Percentiles rank a stretch among this genome's conserved stretches.
Evolutionary conservation across 1,139 yeast genomes (phyloP).

Genomic region (Kodamaea sp.): DNA sequence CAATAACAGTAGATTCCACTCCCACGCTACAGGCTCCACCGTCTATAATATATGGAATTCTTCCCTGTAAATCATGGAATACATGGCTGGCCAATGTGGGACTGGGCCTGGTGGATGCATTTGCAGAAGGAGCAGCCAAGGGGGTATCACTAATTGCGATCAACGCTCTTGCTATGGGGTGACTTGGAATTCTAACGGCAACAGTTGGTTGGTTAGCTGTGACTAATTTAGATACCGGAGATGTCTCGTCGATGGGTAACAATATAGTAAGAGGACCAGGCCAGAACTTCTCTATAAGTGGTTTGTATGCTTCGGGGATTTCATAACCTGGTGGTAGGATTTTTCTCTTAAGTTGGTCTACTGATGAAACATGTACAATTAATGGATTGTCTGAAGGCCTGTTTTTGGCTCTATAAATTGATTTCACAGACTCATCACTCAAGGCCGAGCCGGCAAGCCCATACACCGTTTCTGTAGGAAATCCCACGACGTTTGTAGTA

Average conservation of each 20-base stretch:
- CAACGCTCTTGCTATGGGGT: conserved; percentile 88
- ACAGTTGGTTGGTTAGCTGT: conserved; percentile 88
- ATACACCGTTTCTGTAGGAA: conserved; percentile 96
- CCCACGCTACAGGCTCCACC: conserved; percentile 94
- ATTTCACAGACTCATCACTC: conserved; percentile 67
- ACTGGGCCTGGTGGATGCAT: conserved; percentile 92
- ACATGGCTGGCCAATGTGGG: conserved; percentile 91
- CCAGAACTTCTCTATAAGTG: conserved; percentile 73
- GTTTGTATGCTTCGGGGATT: conserved; percentile 67
- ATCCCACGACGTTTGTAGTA: conserved; percentile 71
- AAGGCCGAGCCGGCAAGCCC: conserved; percentile 92
- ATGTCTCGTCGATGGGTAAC: conserved; percentile 57
- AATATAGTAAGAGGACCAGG: conserved; percentile 94
- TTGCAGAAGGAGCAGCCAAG: conserved; percentile 96
- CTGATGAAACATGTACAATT: conserved; percentile 83
- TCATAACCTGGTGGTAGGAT: conserved; percentile 47
- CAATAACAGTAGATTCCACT: conserved; percentile 90
- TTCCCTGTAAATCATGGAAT: conserved; percentile 70
- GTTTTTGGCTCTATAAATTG: conserved; percentile 84
- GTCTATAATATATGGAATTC: conserved; percentile 82
- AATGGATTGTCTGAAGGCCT: conserved; percentile 95
- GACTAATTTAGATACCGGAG: conserved; percentile 68
- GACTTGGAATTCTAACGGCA: conserved; percentile 86
- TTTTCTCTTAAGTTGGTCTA: conserved; percentile 64
- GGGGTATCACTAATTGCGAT: conserved; percentile 88